Evolutionary conservation across 208 protist species (phyloP), one percentile per base, ranked within the genome.

Genomic region (Acanthamoeba sp.): DNA sequence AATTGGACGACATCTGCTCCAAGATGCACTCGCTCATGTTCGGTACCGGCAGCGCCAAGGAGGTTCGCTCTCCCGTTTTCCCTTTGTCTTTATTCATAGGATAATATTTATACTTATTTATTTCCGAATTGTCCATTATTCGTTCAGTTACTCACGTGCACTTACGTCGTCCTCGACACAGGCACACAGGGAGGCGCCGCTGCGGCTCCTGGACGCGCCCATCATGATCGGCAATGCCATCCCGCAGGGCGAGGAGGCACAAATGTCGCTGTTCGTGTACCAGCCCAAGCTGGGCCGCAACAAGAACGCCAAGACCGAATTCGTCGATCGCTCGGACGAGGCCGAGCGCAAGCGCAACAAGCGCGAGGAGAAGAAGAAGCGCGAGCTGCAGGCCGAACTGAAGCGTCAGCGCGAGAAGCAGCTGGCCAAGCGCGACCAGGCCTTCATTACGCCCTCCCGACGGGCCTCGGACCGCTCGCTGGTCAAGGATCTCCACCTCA

Each of bases 261-360:
- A 71, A 38, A 93, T 93, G 88, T 64, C 45, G 14, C 66, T 93
- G 27, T 93, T 93, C 64, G 29, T 71, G 27, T 93, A 93, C 88
- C 55, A 71, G 24, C 88, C 88, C 50, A 82, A 50, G 59, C 38
- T 93, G 42, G 66, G 64, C 27, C 88, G 88, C 1, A 62, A 62
- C 38, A 38, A 48, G 45, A 93, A 71, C 34, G 1, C 64, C 42
- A 55, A 52, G 45, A 93, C 91, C 62, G 66, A 73, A 22, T 93
- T 93, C 64, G 36, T 93, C 36, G 88, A 93, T 50, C 29, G 64
- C 0, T 93, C 88, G 14, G 88, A 93, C 32, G 88, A 93, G 55
- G 88, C 88, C 64, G 45, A 62, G 64, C 42, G 38, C 62, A 93
- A 93, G 88, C 55, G 64, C 55, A 62, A 93, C 40, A 93, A 80